These are phyloP conservation scores for Chaetomium sp. DNA, from an alignment of 2,329 filamentous ascomycete species.

Conservation along the genomic window DNA sequence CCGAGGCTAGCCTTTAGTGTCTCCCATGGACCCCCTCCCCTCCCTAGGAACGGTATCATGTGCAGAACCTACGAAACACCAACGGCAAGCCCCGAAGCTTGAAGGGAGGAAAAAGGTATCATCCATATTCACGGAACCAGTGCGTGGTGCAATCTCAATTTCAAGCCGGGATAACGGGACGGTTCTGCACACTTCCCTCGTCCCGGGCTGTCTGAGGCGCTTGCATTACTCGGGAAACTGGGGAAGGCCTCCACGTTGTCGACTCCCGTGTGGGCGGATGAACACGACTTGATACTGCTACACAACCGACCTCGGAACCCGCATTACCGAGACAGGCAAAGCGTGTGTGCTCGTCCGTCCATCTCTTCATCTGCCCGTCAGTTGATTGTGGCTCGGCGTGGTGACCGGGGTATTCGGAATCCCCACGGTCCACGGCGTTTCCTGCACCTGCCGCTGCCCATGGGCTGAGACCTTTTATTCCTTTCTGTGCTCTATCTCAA, in stretches of 20 bases:
- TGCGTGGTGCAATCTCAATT: neutral
- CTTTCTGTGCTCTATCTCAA: constrained; percentile 10
- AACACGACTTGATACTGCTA: constrained; percentile 18
- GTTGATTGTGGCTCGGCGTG: neutral
- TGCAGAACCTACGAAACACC: too few species aligned
- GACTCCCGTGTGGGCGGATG: constrained; percentile 13
- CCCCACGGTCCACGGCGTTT: constrained; percentile 1
- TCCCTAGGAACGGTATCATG: too few species aligned
- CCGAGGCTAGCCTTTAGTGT: too few species aligned
- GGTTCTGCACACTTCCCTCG: constrained; percentile 5
- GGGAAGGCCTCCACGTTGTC: constrained; percentile 15
- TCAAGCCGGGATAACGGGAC: constrained; percentile 6
- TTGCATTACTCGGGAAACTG: constrained; percentile 6
- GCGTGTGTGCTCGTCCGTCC: neutral
- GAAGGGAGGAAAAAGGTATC: neutral
- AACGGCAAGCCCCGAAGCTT: neutral
- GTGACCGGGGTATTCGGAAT: constrained; percentile 7
- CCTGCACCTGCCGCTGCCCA: constrained; percentile 13
- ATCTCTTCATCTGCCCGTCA: neutral
- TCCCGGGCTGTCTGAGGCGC: constrained; percentile 11
- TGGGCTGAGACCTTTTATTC: constrained; percentile 10
- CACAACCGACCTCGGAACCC: constrained; percentile 10
- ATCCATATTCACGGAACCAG: neutral
- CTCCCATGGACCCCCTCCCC: too few species aligned
- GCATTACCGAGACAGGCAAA: constrained; percentile 10